These are phyloP conservation scores for Boletus rubropictus DNA, from an alignment of 768 basidiomycete species.

Conservation along the genomic window DNA sequence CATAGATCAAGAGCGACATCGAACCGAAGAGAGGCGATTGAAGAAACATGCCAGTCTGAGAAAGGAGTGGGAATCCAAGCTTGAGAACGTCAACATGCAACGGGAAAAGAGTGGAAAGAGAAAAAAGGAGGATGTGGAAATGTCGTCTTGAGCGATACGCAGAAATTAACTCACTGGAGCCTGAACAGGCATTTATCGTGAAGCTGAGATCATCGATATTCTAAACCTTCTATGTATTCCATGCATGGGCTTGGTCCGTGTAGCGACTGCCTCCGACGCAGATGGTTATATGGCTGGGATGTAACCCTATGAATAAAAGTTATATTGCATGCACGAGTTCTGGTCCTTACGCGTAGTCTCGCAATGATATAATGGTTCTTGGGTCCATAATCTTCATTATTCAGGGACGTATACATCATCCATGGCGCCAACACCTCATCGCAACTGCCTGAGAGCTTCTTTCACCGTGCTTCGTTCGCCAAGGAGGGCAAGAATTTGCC, in stretches of 20 bases:
- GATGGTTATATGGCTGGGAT: background rate
- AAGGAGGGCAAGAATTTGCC: constrained; percentile 74
- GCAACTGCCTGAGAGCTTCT: constrained; percentile 44
- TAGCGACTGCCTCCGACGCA: background rate
- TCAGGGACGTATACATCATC: background rate
- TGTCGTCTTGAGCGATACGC: constrained; percentile 16
- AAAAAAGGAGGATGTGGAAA: constrained; percentile 19
- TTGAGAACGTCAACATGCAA: constrained; percentile 27
- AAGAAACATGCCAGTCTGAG: constrained; percentile 36
- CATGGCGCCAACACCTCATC: constrained; percentile 12
- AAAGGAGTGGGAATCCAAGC: constrained; percentile 40
- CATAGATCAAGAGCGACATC: constrained; percentile 28
- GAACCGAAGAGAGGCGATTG: constrained; percentile 23
- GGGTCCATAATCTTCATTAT: background rate
- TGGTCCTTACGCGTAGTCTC: background rate
- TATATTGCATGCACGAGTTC: background rate
- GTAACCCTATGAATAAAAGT: background rate
- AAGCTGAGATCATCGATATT: background rate
- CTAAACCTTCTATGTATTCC: background rate
- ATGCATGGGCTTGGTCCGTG: background rate
- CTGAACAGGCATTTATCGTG: background rate
- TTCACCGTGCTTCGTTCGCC: constrained; percentile 69
- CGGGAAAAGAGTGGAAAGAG: constrained; percentile 20
- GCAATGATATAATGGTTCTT: background rate
- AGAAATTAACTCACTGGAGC: background rate